Evolutionary conservation across 139 green algal genomes (phyloP).

Genomic region (Picochlorum sp.): DNA sequence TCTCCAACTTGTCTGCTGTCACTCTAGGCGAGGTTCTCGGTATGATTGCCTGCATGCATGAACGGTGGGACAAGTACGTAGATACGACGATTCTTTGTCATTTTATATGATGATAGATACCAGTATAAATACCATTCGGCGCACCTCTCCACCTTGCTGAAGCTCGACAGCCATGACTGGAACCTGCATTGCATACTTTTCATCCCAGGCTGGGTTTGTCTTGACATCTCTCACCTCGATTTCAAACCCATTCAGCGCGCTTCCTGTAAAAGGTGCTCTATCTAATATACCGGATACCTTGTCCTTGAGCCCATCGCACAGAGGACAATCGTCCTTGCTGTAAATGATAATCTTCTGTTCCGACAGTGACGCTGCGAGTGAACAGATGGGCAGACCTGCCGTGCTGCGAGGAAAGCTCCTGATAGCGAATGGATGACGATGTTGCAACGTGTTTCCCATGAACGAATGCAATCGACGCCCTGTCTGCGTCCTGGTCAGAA

Average conservation of each 20-base stretch:
- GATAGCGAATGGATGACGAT: too few relatives aligned
- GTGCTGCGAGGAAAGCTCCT: not conserved
- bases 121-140: constrained; percentile 6
- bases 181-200: constrained; percentile 23
- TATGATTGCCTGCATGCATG: not conserved
- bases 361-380: not conserved
- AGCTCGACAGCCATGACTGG: constrained; percentile 34
- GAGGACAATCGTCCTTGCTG: constrained; percentile 46
- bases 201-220: constrained; percentile 28
- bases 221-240: constrained; percentile 45
- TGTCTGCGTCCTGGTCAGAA: too few relatives aligned
- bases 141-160: constrained; percentile 1
- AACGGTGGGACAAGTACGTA: too few relatives aligned
- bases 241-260: constrained; percentile 16
- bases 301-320: constrained; percentile 46
- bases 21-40: constrained; percentile 24
- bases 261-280: constrained; percentile 37
- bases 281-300: constrained; percentile 36
- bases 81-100: not conserved
- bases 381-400: not conserved
- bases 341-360: constrained; percentile 37
- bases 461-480: too few relatives aligned
- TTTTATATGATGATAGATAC: not conserved
- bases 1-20: constrained; percentile 25
- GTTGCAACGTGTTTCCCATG: too few relatives aligned